Evolutionary conservation across 2,329 filamentous ascomycete genomes (phyloP), one percentile per base, ranked within the genome.

Genomic region (Amphichorda felina): DNA sequence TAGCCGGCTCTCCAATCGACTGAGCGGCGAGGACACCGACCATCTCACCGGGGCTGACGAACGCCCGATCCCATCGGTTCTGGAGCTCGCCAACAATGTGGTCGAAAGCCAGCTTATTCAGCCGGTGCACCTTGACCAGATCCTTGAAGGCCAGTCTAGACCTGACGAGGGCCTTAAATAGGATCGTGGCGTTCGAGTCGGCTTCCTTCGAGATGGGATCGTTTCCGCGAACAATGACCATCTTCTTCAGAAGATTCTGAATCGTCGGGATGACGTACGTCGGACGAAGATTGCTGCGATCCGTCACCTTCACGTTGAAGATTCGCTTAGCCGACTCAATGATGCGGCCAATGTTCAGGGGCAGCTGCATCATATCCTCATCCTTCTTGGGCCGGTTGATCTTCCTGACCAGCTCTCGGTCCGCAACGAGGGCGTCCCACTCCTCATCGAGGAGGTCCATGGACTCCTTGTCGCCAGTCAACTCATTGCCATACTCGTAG

Each of bases 1-100:
- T 98, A 16, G 91, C 93, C 28, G 91, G 91, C 60, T 98, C 91
- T 65, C 91, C 91, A 55, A 98, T 98, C 22, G 91, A 98, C 63
- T 98, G 91, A 6, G 93, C 91, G 43, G 91, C 91, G 50, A 98
- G 66, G 16, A 98, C 91, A 64, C 91, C 91, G 38, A 98, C 91
- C 91, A 98, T 98, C 57, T 98, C 93, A 54, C 93, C 91, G 33
- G 91, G 89, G 48, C 79, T 85, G 41, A 94, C 88, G 47, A 83
- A 77, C 32, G 89, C 76, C 49, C 82, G 80, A 25, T 83, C 75
- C 72, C 94, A 98, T 41, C 87, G 77, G 52, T 75, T 87, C 61
- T 94, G 84, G 28, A 98, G 68, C 48, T 94, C 88, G 45, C 91
- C 91, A 27, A 98, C 59, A 32, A 98, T 77, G 53, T 95, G 88